A percentile compares a stretch with the other conserved stretches of the same genome.
phyloP scores from a whole-genome alignment of 2,329 filamentous ascomycete species.

The Trichoderma sp. region DNA sequence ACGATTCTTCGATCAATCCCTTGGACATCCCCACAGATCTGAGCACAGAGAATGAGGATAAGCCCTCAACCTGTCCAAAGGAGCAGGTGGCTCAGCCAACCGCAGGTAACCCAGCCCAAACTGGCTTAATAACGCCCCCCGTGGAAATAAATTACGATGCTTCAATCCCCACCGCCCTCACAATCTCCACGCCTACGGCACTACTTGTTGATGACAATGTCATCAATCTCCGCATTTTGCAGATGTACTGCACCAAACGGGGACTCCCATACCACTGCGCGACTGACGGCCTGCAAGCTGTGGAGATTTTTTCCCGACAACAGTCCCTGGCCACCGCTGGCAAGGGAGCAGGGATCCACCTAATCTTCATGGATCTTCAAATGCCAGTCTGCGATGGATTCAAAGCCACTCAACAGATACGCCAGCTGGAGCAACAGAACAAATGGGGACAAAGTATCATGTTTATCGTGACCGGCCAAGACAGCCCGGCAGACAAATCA shows the following conservation, averaged over 20 bases:
- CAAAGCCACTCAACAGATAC: not conserved
- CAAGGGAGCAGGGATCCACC: not conserved
- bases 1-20: not conserved
- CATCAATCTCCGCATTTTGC: not conserved
- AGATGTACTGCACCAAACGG: constrained; percentile 7
- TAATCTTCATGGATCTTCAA: constrained; percentile 1
- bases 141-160: not conserved
- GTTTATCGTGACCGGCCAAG: not conserved
- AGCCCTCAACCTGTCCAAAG: not conserved
- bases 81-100: not conserved
- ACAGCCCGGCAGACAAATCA: not conserved
- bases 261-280: not conserved
- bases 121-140: not conserved
- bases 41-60: not conserved
- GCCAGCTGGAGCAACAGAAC: not conserved
- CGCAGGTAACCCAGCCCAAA: not conserved
- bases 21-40: not conserved
- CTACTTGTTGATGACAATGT: not conserved
- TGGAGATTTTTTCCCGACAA: not conserved
- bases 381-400: not conserved
- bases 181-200: not conserved
- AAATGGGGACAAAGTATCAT: not conserved
- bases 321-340: not conserved
- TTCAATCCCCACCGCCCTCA: not conserved
- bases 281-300: not conserved